These are phyloP conservation scores for Microcos paniculata DNA, from an alignment of 345 rosid species.

Conservation along the genomic window DNA sequence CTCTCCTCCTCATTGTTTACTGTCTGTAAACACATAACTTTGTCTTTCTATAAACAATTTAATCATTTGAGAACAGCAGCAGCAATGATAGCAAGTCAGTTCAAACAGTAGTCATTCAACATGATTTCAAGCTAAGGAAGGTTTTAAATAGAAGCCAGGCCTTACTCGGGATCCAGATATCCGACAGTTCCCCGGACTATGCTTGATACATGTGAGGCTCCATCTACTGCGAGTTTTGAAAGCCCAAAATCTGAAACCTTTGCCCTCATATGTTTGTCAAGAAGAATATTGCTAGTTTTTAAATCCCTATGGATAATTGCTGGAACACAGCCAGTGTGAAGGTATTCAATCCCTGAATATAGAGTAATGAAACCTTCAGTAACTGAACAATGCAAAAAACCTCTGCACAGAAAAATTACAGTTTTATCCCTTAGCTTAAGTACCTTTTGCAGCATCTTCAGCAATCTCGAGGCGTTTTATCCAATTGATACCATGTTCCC, in stretches of 20 bases:
- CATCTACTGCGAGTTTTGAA: conserved; percentile 84
- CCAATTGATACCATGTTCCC: conserved; percentile 70
- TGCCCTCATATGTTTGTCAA: conserved; percentile 80
- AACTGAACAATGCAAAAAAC: neutral
- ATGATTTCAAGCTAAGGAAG: conserved; percentile 9
- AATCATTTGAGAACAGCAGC: neutral
- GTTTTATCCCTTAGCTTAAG: neutral
- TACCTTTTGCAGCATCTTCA: conserved; percentile 96
- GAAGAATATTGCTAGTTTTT: conserved; percentile 93
- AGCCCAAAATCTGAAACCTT: conserved; percentile 98
- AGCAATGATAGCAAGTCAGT: neutral
- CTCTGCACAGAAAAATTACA: neutral
- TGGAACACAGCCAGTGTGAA: conserved; percentile 96
- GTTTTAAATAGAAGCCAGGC: conserved; percentile 14
- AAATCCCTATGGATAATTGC: conserved; percentile 94
- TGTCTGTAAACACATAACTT: neutral
- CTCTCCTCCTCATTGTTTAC: neutral
- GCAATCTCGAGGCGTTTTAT: conserved; percentile 94
- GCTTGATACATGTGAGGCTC: conserved; percentile 94
- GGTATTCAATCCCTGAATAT: conserved; percentile 86
- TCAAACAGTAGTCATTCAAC: conserved; percentile 11
- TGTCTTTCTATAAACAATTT: neutral
- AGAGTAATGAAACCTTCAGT: conserved; percentile 8
- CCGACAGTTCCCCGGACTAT: conserved; percentile 98
- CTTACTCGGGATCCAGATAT: conserved; percentile 99